Conservation (phyloP, 2,329 filamentous ascomycete genomes). For the Colletotrichum gloeosporioides region DNA sequence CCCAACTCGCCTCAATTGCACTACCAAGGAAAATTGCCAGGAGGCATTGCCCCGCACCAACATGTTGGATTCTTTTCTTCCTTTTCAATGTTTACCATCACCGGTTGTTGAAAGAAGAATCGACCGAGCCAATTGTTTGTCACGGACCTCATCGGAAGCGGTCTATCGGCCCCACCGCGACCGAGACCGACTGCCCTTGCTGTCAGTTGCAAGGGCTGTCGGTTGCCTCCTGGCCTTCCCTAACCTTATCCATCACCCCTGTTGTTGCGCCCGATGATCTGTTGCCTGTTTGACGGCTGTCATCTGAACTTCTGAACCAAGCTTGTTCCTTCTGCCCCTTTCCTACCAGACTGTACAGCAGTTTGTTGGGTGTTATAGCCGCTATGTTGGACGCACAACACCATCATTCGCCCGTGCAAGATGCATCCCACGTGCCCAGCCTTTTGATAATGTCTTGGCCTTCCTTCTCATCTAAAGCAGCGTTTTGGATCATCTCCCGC, state of each 20-base stretch:
- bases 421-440: background rate
- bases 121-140: background rate
- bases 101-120: background rate
- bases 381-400: background rate
- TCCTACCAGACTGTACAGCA: background rate
- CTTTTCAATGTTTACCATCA: background rate
- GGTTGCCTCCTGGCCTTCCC: background rate
- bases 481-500: background rate
- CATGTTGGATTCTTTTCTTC: background rate
- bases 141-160: background rate
- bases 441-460: background rate
- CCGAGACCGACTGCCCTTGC: background rate
- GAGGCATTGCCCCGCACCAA: background rate
- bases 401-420: background rate
- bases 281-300: background rate
- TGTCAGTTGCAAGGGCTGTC: background rate
- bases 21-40: background rate
- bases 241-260: background rate
- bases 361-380: too few relatives aligned
- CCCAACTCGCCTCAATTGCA: background rate
- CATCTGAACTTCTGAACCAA: background rate
- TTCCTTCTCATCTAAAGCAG: background rate
- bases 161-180: conserved; percentile 3
- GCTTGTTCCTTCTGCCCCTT: background rate
- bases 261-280: background rate